A percentile compares a stretch with the other conserved stretches of the same genome.
These are phyloP conservation scores for Bathelium albidoporum DNA, from an alignment of 495 filamentous ascomycete genomes.

Conservation along the genomic window DNA sequence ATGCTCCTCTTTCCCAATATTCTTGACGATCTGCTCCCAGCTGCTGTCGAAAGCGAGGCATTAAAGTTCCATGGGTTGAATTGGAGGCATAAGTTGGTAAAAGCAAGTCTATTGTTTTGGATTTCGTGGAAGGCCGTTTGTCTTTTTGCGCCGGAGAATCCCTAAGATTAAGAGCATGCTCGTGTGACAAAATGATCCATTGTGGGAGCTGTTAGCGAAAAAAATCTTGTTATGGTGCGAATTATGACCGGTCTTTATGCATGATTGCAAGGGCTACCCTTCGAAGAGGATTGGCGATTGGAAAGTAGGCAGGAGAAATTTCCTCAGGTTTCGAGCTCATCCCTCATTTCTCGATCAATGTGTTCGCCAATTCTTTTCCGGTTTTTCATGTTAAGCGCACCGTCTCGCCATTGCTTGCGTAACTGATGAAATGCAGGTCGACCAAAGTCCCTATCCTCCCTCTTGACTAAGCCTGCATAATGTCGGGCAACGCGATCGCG, in stretches of 20 bases:
- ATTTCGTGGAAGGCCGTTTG: background rate
- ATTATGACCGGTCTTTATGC: background rate
- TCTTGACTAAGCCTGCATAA: slow-evolving; percentile 42
- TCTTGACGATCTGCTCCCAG: background rate
- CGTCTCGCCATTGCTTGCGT: slow-evolving; percentile 43
- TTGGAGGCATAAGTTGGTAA: background rate
- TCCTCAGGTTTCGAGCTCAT: slow-evolving; percentile 35
- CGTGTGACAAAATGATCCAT: background rate
- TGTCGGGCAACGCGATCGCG: slow-evolving; percentile 43
- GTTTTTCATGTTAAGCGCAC: slow-evolving; percentile 44
- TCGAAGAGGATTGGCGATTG: background rate
- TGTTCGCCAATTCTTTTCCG: slow-evolving; percentile 43
- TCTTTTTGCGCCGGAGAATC: background rate
- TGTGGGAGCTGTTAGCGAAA: background rate
- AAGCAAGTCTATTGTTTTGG: slow-evolving; percentile 1
- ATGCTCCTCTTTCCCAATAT: background rate
- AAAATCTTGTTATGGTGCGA: background rate
- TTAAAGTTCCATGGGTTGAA: background rate
- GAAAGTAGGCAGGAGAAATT: background rate
- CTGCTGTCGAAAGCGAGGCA: background rate
- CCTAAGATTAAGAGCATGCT: background rate
- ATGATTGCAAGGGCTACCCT: background rate
- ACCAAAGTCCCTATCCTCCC: slow-evolving; percentile 28
- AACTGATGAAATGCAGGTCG: slow-evolving; percentile 41
- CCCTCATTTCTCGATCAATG: slow-evolving; percentile 34